Percentiles rank a stretch among this genome's conserved stretches.
These are phyloP conservation scores for Rhodosporidiobolus sp. DNA, from an alignment of 768 basidiomycete species.

Conservation along the genomic window DNA sequence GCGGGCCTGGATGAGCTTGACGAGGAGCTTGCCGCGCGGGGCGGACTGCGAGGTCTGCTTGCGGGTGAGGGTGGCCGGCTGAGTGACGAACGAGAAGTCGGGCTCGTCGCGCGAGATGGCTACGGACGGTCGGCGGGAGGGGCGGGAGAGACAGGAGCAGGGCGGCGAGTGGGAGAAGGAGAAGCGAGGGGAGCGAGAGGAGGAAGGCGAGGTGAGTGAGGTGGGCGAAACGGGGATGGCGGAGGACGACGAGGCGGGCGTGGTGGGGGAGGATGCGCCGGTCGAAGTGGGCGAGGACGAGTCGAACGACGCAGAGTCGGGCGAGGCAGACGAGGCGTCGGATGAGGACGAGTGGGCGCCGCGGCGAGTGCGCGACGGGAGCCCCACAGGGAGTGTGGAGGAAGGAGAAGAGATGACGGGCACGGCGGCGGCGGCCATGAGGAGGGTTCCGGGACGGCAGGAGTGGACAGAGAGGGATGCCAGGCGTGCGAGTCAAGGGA, in stretches of 20 bases:
- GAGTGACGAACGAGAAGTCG: constrained; percentile 38
- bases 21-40: constrained; percentile 68
- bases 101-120: constrained; percentile 34
- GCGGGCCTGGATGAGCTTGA: constrained; percentile 91
- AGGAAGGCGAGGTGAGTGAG: not conserved
- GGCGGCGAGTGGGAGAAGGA: not conserved
- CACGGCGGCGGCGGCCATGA: not conserved
- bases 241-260: constrained; percentile 6
- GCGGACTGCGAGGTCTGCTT: constrained; percentile 1
- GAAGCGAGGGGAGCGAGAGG: not conserved
- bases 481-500: no score
- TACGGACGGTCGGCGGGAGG: not conserved
- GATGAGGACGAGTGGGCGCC: constrained; percentile 2
- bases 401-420: not conserved
- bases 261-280: not conserved
- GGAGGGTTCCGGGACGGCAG: no score
- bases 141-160: not conserved
- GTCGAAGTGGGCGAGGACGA: not conserved
- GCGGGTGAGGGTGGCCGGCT: constrained; percentile 17
- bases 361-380: not conserved
- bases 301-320: not conserved
- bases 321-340: not conserved
- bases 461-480: no score
- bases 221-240: not conserved
- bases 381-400: not conserved